Percentiles rank a stretch among this genome's conserved stretches.
These are phyloP conservation scores for Penicillium coprophilum DNA, from an alignment of 495 filamentous ascomycete species.

Conservation along the genomic window DNA sequence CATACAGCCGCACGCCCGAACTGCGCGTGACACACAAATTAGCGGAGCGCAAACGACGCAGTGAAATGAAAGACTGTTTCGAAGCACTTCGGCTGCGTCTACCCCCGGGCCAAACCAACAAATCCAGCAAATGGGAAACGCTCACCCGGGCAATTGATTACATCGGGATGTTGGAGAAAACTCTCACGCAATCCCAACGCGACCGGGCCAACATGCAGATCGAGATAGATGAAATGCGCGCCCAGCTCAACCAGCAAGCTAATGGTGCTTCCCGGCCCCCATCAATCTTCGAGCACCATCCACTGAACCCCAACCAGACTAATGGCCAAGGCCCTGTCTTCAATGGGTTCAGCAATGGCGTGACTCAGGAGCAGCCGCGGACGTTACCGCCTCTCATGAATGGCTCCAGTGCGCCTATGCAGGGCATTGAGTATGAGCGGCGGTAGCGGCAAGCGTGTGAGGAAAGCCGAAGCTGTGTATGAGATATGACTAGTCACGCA, in stretches of 20 bases:
- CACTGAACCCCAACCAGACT: slow-evolving; percentile 35
- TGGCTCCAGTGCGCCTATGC: slow-evolving; percentile 53
- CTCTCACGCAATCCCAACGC: slow-evolving; percentile 29
- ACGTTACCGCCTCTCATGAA: slow-evolving; percentile 54
- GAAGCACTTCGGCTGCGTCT: slow-evolving; percentile 80
- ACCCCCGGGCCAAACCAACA: slow-evolving; percentile 83
- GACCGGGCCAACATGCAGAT: slow-evolving; percentile 54
- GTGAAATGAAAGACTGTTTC: slow-evolving; percentile 98
- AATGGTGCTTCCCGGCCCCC: slow-evolving; percentile 43
- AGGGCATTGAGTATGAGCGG: slow-evolving; percentile 57
- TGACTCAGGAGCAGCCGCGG: slow-evolving; percentile 48
- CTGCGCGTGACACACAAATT: slow-evolving; percentile 94
- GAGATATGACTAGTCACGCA: slow-evolving; percentile 34
- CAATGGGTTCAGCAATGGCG: slow-evolving; percentile 36
- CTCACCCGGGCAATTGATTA: slow-evolving; percentile 62
- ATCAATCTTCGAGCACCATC: slow-evolving; percentile 44
- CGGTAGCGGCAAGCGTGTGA: slow-evolving; percentile 27
- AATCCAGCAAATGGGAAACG: slow-evolving; percentile 99
- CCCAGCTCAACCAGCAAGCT: slow-evolving; percentile 50
- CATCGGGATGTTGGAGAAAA: slow-evolving; percentile 40
- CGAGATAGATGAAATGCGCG: slow-evolving; percentile 50
- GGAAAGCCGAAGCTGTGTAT: slow-evolving; percentile 15
- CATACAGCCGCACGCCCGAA: slow-evolving; percentile 93
- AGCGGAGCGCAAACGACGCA: slow-evolving; percentile 91
- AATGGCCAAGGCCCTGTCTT: slow-evolving; percentile 42